phyloP scores from a whole-genome alignment of 2,329 filamentous ascomycete species.

The Fusarium azukiicola region DNA sequence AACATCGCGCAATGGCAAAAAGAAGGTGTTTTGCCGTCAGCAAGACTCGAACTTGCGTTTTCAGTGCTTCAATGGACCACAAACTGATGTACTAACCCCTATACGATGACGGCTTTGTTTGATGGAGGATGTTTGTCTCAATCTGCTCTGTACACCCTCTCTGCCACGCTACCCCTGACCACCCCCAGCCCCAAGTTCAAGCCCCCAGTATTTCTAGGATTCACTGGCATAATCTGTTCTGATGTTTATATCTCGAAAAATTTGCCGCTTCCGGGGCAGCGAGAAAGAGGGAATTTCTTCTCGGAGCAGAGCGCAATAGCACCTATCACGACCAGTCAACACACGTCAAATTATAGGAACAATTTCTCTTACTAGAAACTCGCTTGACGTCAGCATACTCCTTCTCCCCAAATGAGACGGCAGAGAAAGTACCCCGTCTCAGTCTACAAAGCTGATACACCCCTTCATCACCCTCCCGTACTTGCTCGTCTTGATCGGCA shows the following conservation, averaged over 20 bases:
- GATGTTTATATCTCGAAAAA: conserved; percentile 6
- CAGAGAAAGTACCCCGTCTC: conserved; percentile 33
- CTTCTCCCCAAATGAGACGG: conserved; percentile 29
- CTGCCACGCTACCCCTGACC: background rate
- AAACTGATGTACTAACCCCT: conserved; percentile 52
- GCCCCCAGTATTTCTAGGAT: background rate
- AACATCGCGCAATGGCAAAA: conserved; percentile 31
- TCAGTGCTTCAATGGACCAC: conserved; percentile 49
- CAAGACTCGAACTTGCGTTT: conserved; percentile 52
- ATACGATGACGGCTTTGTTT: conserved; percentile 48
- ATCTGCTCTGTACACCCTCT: background rate
- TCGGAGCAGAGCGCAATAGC: conserved; percentile 38
- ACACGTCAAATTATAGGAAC: background rate
- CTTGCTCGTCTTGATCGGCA: conserved; percentile 28
- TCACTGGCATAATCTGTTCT: background rate
- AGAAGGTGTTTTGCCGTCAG: conserved; percentile 41
- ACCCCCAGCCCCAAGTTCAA: background rate
- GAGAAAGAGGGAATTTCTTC: conserved; percentile 33
- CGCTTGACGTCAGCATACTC: conserved; percentile 35
- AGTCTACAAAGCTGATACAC: conserved; percentile 21
- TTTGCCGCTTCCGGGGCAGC: conserved; percentile 33
- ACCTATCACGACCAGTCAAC: background rate
- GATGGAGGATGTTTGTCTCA: background rate
- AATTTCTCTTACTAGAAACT: conserved; percentile 25
- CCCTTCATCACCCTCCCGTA: conserved; percentile 28